These are phyloP conservation scores for Termitomyces sp. DNA, from an alignment of 768 basidiomycete species.

Conservation along the genomic window DNA sequence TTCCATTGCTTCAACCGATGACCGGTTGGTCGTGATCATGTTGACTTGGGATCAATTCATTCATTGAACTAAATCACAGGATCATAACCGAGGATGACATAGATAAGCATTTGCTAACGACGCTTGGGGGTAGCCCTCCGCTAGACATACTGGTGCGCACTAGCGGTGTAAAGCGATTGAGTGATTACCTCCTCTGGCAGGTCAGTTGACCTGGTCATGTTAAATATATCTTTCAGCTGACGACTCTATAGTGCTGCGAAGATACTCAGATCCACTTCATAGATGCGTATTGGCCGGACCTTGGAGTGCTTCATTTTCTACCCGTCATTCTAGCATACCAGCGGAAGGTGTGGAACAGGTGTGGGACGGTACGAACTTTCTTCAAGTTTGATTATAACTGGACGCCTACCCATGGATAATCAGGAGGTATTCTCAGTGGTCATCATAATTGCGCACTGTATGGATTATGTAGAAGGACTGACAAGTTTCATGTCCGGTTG, in stretches of 20 bases:
- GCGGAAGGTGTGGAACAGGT: slow-evolving; percentile 53
- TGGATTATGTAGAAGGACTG: not conserved
- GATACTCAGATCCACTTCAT: slow-evolving; percentile 86
- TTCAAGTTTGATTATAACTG: not conserved
- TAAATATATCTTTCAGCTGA: slow-evolving; percentile 4
- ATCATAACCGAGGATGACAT: slow-evolving; percentile 64
- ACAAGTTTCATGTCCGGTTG: not conserved
- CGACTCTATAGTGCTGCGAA: slow-evolving; percentile 60
- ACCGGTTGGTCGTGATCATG: slow-evolving; percentile 3
- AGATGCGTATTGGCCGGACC: slow-evolving; percentile 87
- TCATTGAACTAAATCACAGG: slow-evolving; percentile 10
- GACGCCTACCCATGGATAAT: not conserved
- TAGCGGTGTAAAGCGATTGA: slow-evolving; percentile 83
- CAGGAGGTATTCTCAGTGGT: not conserved
- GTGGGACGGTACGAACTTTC: not conserved
- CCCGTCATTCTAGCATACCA: slow-evolving; percentile 90
- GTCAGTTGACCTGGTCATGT: slow-evolving; percentile 33
- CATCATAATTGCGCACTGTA: not conserved
- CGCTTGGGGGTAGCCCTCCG: slow-evolving; percentile 63
- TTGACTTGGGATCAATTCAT: not conserved
- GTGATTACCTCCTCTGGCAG: slow-evolving; percentile 98
- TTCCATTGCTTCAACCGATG: slow-evolving; percentile 19
- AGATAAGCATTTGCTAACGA: slow-evolving; percentile 61
- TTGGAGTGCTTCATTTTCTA: slow-evolving; percentile 80
- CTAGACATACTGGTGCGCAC: slow-evolving; percentile 90